Base-by-base conservation (phyloP, 1,139 yeast genomes). In the Yamadazyma jaroonii region DNA sequence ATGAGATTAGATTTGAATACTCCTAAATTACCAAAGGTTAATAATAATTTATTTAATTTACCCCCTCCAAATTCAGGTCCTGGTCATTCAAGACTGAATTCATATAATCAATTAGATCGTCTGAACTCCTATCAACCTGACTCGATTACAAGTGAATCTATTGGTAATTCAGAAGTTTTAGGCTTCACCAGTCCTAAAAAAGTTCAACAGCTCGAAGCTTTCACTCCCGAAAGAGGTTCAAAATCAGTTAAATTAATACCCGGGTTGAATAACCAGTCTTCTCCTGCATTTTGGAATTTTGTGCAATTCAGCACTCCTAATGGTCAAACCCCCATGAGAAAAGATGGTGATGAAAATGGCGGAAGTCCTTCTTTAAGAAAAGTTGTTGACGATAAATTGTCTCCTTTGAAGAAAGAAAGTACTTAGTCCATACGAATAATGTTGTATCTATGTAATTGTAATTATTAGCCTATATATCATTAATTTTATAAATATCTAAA, bases 221-320 rank as follows among this genome's bases (percentile, higher is more conserved):
- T 82, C 50, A 85, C 95, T 0, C 94, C 95, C 1, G 94, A 84
- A 49, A 62, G 94, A 35, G 92, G 92, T 1, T 70, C 77, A 21
- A 67, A 71, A 33, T 59, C 59, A 31, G 58, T 51, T 30, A 46
- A 52, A 39, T 34, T 31, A 15, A 42, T 50, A 20, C 54, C 61
- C 7, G 62, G 59, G 1, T 34, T 44, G 29, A 61, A 54, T 38
- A 65, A 67, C 47, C 81, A 74, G 50, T 70, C 77, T 13, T 79
- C 87, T 1, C 89, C 92, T 2, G 88, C 90, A 9, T 74, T 82
- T 42, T 82, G 90, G 89, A 84, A 81, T 53, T 77, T 82, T 58
- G 84, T 84, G 29, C 90, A 83, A 49, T 83, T 84, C 53, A 79
- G 86, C 40, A 83, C 90, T 0, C 85, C 86, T 3, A 70, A 67